Evolutionary conservation across 306 rosid species (phyloP).

Genomic region (Ammopiptanthus mongolicus): DNA sequence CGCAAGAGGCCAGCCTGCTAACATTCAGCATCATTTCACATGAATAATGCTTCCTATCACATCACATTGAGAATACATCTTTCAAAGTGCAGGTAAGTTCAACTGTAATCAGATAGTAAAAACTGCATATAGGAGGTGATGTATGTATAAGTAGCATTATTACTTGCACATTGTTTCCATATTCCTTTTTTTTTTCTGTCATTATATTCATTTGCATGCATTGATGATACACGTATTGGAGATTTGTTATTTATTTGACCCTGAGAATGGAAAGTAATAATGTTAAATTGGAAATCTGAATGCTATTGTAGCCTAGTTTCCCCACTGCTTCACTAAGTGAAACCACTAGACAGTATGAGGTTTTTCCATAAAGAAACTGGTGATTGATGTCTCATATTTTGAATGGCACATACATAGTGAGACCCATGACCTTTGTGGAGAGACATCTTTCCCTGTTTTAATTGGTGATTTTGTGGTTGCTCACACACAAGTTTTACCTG

Average conservation of each 20-base stretch:
- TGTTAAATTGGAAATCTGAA: neutral
- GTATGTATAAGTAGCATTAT: too few species aligned
- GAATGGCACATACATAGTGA: slow-evolving; percentile 61
- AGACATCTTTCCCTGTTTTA: slow-evolving; percentile 67
- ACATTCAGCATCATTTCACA: slow-evolving; percentile 34
- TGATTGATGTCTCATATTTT: slow-evolving; percentile 60
- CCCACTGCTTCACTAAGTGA: neutral
- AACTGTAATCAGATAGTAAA: too few species aligned
- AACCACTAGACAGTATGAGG: neutral
- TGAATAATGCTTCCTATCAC: too few species aligned
- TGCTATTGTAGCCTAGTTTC: neutral
- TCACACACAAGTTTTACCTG: slow-evolving; percentile 51
- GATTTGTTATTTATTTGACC: neutral
- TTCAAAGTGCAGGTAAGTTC: too few species aligned
- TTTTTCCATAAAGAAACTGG: too few species aligned
- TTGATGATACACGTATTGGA: neutral
- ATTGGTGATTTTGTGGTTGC: slow-evolving; percentile 56
- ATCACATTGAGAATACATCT: too few species aligned
- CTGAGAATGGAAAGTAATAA: neutral
- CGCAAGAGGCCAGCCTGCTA: slow-evolving; percentile 48
- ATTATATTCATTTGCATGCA: neutral
- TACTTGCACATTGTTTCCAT: neutral
- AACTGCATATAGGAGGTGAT: too few species aligned
- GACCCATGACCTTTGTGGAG: slow-evolving; percentile 55
- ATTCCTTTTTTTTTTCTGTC: neutral